Evolutionary conservation across 2,329 filamentous ascomycete species (phyloP), one percentile per base, ranked within the genome.

Genomic region (Tolypocladium tundrense): DNA sequence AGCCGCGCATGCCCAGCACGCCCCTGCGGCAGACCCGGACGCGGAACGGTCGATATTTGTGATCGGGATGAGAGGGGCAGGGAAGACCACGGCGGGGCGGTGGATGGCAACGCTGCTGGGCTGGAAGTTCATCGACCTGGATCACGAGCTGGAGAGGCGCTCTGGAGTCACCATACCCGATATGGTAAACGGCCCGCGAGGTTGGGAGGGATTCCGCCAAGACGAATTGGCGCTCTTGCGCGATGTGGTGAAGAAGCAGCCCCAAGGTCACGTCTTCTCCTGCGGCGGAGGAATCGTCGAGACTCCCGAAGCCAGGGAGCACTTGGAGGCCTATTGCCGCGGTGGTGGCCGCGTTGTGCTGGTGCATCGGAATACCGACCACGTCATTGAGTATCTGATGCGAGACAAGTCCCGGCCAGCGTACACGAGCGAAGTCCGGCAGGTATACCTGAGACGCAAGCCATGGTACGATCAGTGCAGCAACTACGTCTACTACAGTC

Each of bases 271-370:
- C 67, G 83, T 99, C 61, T 91, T 99, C 69, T 94, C 94, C 1
- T 97, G 93, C 64, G 94, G 94, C 56, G 94, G 94, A 50, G 94
- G 94, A 37, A 83, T 99, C 37, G 92, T 99, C 13, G 94, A 99
- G 71, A 89, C 84, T 0, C 83, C 88, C 1, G 87, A 88, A 66
- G 91, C 91, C 24, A 86, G 92, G 19, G 81, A 90, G 61, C 72
- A 95, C 35, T 83, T 99, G 41, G 77, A 80, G 33, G 79, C 87
- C 40, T 93, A 92, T 69, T 83, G 88, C 66, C 83, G 85, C 63
- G 81, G 76, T 60, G 91, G 91, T 41, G 94, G 94, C 6, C 87
- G 88, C 61, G 93, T 99, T 5, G 78, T 99, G 24, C 80, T 94
- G 27, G 88, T 99, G 53, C 90, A 95, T 67, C 86, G 94, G 41